Evolutionary conservation across 2,329 filamentous ascomycete species (phyloP).

Genomic region (Clarireedia paspali): DNA sequence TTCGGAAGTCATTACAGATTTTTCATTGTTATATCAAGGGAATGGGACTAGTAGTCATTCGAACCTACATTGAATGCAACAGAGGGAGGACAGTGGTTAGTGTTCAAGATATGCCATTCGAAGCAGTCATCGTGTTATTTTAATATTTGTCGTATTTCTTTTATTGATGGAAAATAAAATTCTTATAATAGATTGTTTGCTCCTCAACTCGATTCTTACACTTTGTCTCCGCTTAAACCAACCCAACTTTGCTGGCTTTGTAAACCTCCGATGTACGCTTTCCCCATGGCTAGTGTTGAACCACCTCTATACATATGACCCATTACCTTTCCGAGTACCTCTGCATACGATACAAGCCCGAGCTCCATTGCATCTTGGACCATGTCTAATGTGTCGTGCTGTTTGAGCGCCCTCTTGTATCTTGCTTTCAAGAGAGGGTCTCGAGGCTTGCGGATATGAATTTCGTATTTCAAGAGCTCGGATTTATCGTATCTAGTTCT

Average conservation of each 20-base stretch:
- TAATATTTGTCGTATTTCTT: too few relatives aligned
- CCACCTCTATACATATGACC: constrained; percentile 5
- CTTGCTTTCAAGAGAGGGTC: constrained; percentile 8
- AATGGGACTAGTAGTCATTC: too few relatives aligned
- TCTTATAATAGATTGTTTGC: too few relatives aligned
- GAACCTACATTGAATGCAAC: too few relatives aligned
- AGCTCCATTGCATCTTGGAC: constrained; percentile 13
- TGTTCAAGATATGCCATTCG: too few relatives aligned
- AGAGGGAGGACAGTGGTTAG: too few relatives aligned
- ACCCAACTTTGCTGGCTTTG: constrained; percentile 3
- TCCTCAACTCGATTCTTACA: too few relatives aligned
- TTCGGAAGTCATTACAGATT: too few relatives aligned
- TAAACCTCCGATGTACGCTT: constrained; percentile 10
- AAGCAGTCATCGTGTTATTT: too few relatives aligned
- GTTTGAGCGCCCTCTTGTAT: constrained; percentile 11
- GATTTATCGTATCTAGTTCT: constrained; percentile 7
- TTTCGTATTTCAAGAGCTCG: constrained; percentile 7
- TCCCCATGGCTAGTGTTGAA: constrained; percentile 11
- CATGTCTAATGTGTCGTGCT: constrained; percentile 13
- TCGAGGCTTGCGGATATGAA: constrained; percentile 8
- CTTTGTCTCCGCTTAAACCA: constrained; percentile 12
- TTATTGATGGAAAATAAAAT: too few relatives aligned
- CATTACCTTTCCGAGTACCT: constrained; percentile 10
- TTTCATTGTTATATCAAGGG: too few relatives aligned
- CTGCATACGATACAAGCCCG: constrained; percentile 12